Base-by-base conservation (phyloP, 2,329 filamentous ascomycete genomes). In the Colletotrichum sp. region DNA sequence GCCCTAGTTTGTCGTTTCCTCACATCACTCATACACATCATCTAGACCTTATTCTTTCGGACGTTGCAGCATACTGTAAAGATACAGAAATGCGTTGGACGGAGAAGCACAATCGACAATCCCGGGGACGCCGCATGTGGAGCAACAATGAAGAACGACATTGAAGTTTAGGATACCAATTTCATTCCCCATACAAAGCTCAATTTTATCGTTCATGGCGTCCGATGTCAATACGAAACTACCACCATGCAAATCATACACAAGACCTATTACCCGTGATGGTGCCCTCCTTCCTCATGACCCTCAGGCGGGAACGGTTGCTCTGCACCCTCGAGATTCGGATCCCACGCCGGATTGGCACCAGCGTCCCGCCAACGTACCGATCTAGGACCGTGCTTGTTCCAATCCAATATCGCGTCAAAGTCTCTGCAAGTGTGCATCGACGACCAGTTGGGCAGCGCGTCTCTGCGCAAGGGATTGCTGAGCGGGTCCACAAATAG, bases 401-500 rank as follows among this genome's bases (percentile, higher is more conserved):
- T 75, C 73, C 69, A 75, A 2, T 75, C 69, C 26, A 75, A 12
- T 24, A 75, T 75, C 2, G 69, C 69, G n/a, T 75, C 69, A 39
- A 75, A 75, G 39, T 75, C 64, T 26, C 73, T 72, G 55, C 73
- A 75, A 1, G 73, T 75, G 13, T 72, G 73, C 68, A 75, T 64
- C 3, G 73, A 75, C 5, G 73, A 75, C 73, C 73, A 75, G n/a
- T 67, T 63, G 12, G 73, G 73, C 6, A 75, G 16, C 5, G 73
- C 73, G 9, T 75, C 73, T 21, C 73, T 55, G 21, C 73, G 57
- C 5, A 34, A 7, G 1, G 73, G 73, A 32, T 72, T 75, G n/a
- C 28, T 21, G 16, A 75, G 63, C 4, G 73, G 73, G 34, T 75
- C 73, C 2, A 75, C 73, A 39, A 75, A 75, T 10, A 75, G 63